Conservation (phyloP, 2,329 filamentous ascomycete genomes). For the Akanthomyces dipterigenus region DNA sequence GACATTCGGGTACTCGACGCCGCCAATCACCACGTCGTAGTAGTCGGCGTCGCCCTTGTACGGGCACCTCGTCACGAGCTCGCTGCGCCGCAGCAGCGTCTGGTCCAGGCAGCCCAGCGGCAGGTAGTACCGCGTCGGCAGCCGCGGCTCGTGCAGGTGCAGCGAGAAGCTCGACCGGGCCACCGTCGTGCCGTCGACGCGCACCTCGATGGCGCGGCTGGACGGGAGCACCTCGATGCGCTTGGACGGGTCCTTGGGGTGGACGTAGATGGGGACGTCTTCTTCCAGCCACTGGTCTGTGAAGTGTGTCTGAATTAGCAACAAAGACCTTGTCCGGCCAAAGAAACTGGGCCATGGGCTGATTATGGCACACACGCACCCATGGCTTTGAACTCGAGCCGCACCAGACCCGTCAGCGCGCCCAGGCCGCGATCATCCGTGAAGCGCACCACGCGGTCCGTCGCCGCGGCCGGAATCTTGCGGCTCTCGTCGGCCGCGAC, state of each 20-base stretch:
- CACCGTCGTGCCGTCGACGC: constrained; percentile 38
- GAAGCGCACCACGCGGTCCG: constrained; percentile 33
- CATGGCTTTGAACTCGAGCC: constrained; percentile 30
- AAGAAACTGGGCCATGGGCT: too few species aligned
- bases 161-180: constrained; percentile 39
- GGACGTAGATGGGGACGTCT: constrained; percentile 50
- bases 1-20: constrained; percentile 39
- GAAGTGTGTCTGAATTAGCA: not conserved
- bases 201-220: constrained; percentile 44
- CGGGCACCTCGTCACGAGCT: constrained; percentile 51
- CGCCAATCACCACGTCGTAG: constrained; percentile 46
- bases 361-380: too few species aligned
- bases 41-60: constrained; percentile 63
- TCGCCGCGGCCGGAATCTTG: constrained; percentile 19
- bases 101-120: constrained; percentile 44
- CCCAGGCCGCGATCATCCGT: constrained; percentile 30
- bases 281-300: constrained; percentile 45
- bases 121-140: constrained; percentile 54
- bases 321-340: too few species aligned
- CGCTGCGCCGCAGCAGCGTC: constrained; percentile 39
- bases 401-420: constrained; percentile 25
- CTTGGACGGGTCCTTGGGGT: constrained; percentile 63
- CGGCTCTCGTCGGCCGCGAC: constrained; percentile 19
- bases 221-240: constrained; percentile 56
- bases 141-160: constrained; percentile 54